A percentile compares a stretch with the other conserved stretches of the same genome.
These are phyloP conservation scores for Cylindrotheca closterium DNA, from an alignment of 108 stramenopile genomes.

Conservation along the genomic window DNA sequence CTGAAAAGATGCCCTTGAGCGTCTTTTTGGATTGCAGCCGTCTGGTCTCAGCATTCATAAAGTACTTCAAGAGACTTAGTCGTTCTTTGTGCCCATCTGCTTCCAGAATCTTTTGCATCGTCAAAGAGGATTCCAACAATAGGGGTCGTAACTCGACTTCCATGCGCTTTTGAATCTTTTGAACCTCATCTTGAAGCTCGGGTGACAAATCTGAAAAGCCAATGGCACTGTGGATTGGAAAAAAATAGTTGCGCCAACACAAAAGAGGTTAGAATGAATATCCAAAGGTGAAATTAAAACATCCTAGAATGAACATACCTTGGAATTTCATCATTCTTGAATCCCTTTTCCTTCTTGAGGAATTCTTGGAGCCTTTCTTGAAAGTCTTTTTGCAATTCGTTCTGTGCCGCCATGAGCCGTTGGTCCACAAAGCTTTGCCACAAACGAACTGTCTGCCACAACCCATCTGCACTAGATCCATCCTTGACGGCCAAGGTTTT, in stretches of 20 bases:
- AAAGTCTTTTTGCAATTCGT: conserved; percentile 83
- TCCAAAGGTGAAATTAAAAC: background rate
- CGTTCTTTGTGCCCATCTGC: conserved; percentile 61
- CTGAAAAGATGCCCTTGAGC: conserved; percentile 62
- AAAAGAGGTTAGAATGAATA: background rate
- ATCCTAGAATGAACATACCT: conserved; percentile 29
- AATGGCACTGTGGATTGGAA: conserved; percentile 46
- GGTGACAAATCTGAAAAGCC: conserved; percentile 73
- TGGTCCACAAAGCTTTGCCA: conserved; percentile 86
- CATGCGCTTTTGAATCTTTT: conserved; percentile 79
- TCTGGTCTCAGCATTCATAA: conserved; percentile 72
- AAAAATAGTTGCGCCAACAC: conserved; percentile 1
- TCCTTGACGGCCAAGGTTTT: conserved; percentile 54
- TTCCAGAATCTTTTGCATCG: conserved; percentile 86
- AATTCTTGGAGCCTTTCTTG: conserved; percentile 75
- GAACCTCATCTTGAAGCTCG: conserved; percentile 70
- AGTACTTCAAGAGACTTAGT: conserved; percentile 56
- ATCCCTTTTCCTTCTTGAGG: conserved; percentile 68
- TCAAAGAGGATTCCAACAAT: conserved; percentile 71
- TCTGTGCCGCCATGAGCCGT: conserved; percentile 69
- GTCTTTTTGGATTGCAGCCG: conserved; percentile 72
- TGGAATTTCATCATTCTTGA: conserved; percentile 66
- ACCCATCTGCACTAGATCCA: conserved; percentile 60
- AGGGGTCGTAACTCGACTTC: conserved; percentile 67
- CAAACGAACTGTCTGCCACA: conserved; percentile 81